Conservation (phyloP, 2,329 filamentous ascomycete genomes). For the Thermoascus crustaceus region DNA sequence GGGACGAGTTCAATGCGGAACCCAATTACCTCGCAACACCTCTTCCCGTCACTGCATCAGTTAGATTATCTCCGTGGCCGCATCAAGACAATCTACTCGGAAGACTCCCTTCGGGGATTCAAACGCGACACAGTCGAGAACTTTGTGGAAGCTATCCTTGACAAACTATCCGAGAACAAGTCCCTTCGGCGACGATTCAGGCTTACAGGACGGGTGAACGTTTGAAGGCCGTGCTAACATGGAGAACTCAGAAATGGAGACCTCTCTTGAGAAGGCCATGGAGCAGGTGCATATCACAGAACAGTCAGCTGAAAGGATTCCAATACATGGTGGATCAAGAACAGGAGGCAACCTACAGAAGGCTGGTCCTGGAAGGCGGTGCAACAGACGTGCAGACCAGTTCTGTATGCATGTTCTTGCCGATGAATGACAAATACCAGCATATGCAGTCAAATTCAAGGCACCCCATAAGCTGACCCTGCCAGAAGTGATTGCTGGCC, state of each 20-base stretch:
- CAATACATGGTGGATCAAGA: too few species aligned
- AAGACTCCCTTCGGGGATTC: constrained; percentile 16
- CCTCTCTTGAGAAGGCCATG: too few species aligned
- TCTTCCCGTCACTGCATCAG: constrained; percentile 14
- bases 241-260: too few species aligned
- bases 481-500: constrained; percentile 17
- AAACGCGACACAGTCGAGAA: constrained; percentile 18
- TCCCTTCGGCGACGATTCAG: constrained; percentile 10
- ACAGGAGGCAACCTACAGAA: too few species aligned
- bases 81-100: constrained; percentile 16
- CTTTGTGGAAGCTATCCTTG: constrained; percentile 15
- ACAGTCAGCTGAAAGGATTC: too few species aligned
- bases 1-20: constrained; percentile 12
- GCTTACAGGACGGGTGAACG: constrained; percentile 8
- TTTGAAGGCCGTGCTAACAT: constrained; percentile 12
- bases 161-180: constrained; percentile 12
- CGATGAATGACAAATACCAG: constrained; percentile 13
- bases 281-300: too few species aligned
- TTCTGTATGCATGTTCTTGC: constrained; percentile 17
- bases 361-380: too few species aligned
- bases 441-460: constrained; percentile 21
- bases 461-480: constrained; percentile 18
- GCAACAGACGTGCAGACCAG: constrained; percentile 16
- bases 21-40: constrained; percentile 9
- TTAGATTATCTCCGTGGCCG: constrained; percentile 10